These are phyloP conservation scores for Basipetospora chlamydospora DNA, from an alignment of 2,329 filamentous ascomycete genomes.

Conservation along the genomic window DNA sequence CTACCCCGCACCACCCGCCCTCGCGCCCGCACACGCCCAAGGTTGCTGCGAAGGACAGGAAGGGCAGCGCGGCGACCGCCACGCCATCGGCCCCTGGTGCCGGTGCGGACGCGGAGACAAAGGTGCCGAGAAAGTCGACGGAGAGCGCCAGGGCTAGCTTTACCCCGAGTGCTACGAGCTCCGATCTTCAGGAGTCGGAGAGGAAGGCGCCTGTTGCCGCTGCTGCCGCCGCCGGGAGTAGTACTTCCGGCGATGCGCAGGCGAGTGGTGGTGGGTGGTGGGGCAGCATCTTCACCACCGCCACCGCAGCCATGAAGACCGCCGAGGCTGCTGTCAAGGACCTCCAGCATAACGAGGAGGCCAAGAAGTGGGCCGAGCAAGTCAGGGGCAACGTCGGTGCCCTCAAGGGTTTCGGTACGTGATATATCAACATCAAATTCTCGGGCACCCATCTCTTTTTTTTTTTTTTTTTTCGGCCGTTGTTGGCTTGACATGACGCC, in stretches of 20 bases:
- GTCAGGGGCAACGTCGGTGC: constrained; percentile 77
- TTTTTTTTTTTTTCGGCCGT: not conserved
- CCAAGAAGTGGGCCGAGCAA: constrained; percentile 90
- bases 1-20: constrained; percentile 57
- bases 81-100: too few species aligned
- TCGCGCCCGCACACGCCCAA: constrained; percentile 76
- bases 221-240: constrained; percentile 25
- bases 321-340: constrained; percentile 88
- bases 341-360: constrained; percentile 91
- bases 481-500: too few species aligned
- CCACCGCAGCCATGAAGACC: constrained; percentile 76
- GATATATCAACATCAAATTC: not conserved
- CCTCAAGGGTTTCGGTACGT: constrained; percentile 59
- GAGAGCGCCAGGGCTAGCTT: constrained; percentile 61
- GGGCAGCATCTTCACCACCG: constrained; percentile 73
- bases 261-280: constrained; percentile 62
- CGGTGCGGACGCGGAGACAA: constrained; percentile 11
- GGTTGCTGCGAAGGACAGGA: constrained; percentile 36
- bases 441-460: too few species aligned
- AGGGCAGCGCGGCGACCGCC: too few species aligned
- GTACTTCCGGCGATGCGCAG: too few species aligned
- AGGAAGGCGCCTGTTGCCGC: constrained; percentile 13
- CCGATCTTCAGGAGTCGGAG: constrained; percentile 43
- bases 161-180: constrained; percentile 52
- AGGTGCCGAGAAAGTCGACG: constrained; percentile 50